phyloP scores from a whole-genome alignment of 1,284 basidiomycete species.

The Apiotrichum porosum region DNA sequence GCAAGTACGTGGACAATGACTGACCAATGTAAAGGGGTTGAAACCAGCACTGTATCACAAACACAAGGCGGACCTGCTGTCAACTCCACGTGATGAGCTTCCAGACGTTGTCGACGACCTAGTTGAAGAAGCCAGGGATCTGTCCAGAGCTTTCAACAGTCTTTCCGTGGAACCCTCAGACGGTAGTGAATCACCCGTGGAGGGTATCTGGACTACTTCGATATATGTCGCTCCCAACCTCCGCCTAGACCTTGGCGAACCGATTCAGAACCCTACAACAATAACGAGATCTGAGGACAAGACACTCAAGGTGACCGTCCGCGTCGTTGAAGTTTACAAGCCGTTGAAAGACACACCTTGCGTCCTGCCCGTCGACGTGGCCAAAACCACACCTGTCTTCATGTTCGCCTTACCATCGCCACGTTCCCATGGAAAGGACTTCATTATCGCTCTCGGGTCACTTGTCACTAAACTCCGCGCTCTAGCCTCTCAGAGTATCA shows the following conservation, averaged over 20 bases:
- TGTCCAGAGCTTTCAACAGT: not conserved
- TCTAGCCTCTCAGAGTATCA: not conserved
- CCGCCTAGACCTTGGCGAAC: constrained; percentile 27
- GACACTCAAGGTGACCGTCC: constrained; percentile 17
- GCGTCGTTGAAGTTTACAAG: constrained; percentile 28
- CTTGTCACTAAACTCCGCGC: constrained; percentile 10
- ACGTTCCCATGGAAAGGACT: constrained; percentile 24
- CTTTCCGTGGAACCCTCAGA: not conserved
- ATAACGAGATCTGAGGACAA: no score
- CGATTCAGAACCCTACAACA: no score
- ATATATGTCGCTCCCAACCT: constrained; percentile 15
- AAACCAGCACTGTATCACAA: constrained; percentile 37
- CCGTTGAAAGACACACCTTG: constrained; percentile 9
- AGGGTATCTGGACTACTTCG: not conserved
- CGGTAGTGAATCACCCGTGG: no score
- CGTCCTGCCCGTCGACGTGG: constrained; percentile 1
- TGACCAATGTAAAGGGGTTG: constrained; percentile 35
- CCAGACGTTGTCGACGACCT: constrained; percentile 27
- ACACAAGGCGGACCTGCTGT: constrained; percentile 28
- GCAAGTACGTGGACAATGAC: not conserved
- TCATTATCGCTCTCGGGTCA: constrained; percentile 11
- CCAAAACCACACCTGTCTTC: not conserved
- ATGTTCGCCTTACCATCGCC: constrained; percentile 23
- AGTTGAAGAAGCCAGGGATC: constrained; percentile 7
- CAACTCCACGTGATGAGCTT: constrained; percentile 34